These are phyloP conservation scores for Pichia insulana DNA, from an alignment of 805 yeast genomes.

Conservation along the genomic window DNA sequence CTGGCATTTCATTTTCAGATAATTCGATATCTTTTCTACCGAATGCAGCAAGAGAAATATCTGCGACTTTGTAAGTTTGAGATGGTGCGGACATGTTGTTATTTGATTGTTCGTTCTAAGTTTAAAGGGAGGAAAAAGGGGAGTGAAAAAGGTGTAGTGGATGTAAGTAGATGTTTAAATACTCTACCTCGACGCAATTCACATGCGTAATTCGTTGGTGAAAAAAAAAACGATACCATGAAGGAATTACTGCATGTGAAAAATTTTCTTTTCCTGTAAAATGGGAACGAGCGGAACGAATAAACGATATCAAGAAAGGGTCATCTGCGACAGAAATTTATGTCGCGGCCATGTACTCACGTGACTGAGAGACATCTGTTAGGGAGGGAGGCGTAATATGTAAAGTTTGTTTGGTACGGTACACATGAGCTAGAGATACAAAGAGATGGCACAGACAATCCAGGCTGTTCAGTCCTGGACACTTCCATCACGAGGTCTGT, in stretches of 20 bases:
- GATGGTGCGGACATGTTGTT: conserved; percentile 48
- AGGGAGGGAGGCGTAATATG: too few species aligned
- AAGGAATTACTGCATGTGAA: background rate
- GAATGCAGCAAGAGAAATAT: conserved; percentile 96
- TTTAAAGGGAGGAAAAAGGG: background rate
- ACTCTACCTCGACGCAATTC: background rate
- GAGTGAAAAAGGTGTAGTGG: background rate
- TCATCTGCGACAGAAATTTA: too few species aligned
- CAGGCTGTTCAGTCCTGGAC: conserved; percentile 28
- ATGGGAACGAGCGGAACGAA: background rate
- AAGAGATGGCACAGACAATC: background rate
- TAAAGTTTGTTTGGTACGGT: too few species aligned
- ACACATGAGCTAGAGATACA: too few species aligned
- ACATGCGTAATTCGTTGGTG: too few species aligned
- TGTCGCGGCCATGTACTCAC: too few species aligned
- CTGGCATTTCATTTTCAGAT: conserved; percentile 99
- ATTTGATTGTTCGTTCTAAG: background rate
- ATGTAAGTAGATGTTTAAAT: background rate
- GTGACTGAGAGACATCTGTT: too few species aligned
- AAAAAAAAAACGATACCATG: background rate
- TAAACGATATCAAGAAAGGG: too few species aligned
- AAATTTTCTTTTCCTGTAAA: background rate
- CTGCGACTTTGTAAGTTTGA: conserved; percentile 88
- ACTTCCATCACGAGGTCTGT: conserved; percentile 93
- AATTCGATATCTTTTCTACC: conserved; percentile 99